These are phyloP conservation scores for Grosmannia penicillata DNA, from an alignment of 2,329 filamentous ascomycete species.

Conservation along the genomic window DNA sequence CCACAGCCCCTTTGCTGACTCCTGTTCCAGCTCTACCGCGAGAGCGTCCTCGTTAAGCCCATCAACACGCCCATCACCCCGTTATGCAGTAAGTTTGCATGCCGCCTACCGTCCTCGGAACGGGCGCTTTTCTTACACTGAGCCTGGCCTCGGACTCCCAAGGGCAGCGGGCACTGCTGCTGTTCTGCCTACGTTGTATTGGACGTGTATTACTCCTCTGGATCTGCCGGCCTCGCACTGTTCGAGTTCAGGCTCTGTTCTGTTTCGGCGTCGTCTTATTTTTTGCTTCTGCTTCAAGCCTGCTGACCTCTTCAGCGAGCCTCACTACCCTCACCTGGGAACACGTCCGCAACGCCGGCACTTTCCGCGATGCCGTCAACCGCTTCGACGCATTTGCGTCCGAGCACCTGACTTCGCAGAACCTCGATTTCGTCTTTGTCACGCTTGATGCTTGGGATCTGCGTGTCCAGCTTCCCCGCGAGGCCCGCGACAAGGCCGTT, in stretches of 20 bases:
- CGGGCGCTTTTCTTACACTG: no score
- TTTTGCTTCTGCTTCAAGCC: neutral
- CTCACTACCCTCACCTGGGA: conserved; percentile 98
- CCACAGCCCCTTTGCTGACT: neutral
- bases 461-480: conserved; percentile 89
- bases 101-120: no score
- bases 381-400: conserved; percentile 88
- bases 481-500: conserved; percentile 95
- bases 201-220: neutral
- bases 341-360: conserved; percentile 92
- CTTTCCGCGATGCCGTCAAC: conserved; percentile 91
- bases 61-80: conserved; percentile 98
- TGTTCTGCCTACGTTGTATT: no score
- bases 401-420: conserved; percentile 80
- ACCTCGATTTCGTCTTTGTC: conserved; percentile 94
- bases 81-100: conserved; percentile 81
- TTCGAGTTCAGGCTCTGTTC: no score
- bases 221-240: no score
- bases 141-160: no score
- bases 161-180: no score
- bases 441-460: conserved; percentile 98
- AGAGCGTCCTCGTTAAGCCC: conserved; percentile 93
- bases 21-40: conserved; percentile 62
- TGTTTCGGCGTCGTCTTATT: no score
- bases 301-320: conserved; percentile 47